A percentile compares a stretch with the other conserved stretches of the same genome.
Conservation (phyloP, 2,329 filamentous ascomycete genomes). For the Oidium heveae region DNA sequence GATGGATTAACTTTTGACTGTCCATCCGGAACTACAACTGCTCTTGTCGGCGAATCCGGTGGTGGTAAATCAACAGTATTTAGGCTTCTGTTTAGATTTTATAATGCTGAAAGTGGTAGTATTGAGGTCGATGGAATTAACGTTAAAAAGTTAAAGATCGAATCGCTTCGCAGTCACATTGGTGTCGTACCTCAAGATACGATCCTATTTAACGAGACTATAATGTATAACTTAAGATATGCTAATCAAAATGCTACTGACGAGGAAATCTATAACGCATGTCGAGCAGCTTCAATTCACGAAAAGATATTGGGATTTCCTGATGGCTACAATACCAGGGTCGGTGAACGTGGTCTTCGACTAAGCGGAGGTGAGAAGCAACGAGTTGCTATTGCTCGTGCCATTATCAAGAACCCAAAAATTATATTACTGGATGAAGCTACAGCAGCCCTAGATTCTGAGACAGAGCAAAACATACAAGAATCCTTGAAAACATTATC, state of each 20-base stretch:
- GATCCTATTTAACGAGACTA: constrained; percentile 74
- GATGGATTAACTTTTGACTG: constrained; percentile 69
- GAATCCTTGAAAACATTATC: constrained; percentile 60
- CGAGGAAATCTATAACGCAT: constrained; percentile 60
- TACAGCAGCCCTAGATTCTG: constrained; percentile 71
- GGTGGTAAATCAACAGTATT: constrained; percentile 95
- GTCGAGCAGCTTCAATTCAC: constrained; percentile 70
- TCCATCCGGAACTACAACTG: constrained; percentile 77
- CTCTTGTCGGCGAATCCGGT: constrained; percentile 86
- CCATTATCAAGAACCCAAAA: constrained; percentile 72
- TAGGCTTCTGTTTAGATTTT: constrained; percentile 87
- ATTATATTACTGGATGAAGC: constrained; percentile 89
- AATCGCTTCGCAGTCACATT: constrained; percentile 75
- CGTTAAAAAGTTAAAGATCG: constrained; percentile 69
- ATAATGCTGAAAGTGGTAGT: constrained; percentile 56
- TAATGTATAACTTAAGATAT: constrained; percentile 89
- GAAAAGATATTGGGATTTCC: constrained; percentile 79
- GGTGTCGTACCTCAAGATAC: constrained; percentile 95
- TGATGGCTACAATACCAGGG: constrained; percentile 69
- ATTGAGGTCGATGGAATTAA: constrained; percentile 70
- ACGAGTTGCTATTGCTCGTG: constrained; percentile 76
- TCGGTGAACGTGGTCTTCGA: constrained; percentile 69
- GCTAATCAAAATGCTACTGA: constrained; percentile 61
- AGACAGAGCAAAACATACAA: constrained; percentile 85
- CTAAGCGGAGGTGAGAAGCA: constrained; percentile 85